These are phyloP conservation scores for Pleurozium schreberi DNA, from an alignment of 225 moss, liverwort and hornwort species.

Conservation along the genomic window DNA sequence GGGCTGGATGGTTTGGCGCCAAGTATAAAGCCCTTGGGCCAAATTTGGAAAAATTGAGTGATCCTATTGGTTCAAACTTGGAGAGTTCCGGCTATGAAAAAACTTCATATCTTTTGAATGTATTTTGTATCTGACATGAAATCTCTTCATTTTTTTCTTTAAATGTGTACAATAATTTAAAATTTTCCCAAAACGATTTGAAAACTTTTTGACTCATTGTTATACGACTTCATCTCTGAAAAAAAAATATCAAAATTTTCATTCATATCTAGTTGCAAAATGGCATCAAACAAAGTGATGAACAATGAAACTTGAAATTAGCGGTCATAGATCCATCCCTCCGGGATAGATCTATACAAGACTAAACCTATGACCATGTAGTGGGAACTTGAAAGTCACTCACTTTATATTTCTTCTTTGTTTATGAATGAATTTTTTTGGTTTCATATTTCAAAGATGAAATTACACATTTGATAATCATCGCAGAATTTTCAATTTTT, in stretches of 20 bases:
- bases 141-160: background rate
- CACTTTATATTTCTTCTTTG: background rate
- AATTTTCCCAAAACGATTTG: too few relatives aligned
- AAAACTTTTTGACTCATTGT: background rate
- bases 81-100: too few relatives aligned
- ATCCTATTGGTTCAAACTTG: too few relatives aligned
- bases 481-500: background rate
- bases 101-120: background rate
- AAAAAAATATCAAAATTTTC: background rate
- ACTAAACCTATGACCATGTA: too few relatives aligned
- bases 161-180: too few relatives aligned
- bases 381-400: too few relatives aligned
- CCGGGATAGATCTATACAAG: too few relatives aligned
- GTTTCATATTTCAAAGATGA: too few relatives aligned
- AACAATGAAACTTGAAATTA: background rate
- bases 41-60: too few relatives aligned
- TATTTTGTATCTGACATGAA: background rate
- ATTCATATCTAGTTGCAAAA: background rate
- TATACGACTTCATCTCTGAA: background rate
- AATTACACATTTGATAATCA: background rate
- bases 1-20: too few relatives aligned
- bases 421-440: background rate
- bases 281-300: background rate
- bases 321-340: accelerated
- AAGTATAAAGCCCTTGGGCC: too few relatives aligned